Conservation (phyloP, 1,284 basidiomycete genomes). For the Heterobasidion parviporum region DNA sequence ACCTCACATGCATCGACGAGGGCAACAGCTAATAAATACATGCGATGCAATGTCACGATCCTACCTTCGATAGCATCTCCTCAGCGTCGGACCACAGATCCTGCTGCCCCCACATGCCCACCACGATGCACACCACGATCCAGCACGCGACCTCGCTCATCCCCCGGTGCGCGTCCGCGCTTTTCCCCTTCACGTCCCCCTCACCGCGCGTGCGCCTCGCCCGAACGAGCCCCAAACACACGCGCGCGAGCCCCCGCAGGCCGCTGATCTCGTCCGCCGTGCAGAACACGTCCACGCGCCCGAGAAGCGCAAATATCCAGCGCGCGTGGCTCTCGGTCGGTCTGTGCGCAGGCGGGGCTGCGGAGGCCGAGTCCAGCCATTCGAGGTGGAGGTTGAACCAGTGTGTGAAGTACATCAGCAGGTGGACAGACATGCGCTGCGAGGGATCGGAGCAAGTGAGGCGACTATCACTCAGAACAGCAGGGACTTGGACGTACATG, state of each 20-base stretch:
- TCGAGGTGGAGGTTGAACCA: constrained; percentile 63
- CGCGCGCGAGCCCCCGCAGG: constrained; percentile 72
- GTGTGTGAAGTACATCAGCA: constrained; percentile 76
- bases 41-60: not conserved
- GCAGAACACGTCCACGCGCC: constrained; percentile 64
- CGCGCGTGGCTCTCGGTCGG: not conserved
- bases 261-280: constrained; percentile 73
- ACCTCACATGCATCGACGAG: not conserved
- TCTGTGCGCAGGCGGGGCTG: not conserved
- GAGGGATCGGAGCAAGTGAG: not conserved
- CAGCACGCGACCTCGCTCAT: constrained; percentile 67
- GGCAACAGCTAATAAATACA: not conserved
- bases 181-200: not conserved
- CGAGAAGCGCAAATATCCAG: not conserved
- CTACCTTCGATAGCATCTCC: constrained; percentile 11
- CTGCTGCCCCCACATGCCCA: constrained; percentile 76
- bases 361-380: constrained; percentile 9
- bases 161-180: constrained; percentile 6
- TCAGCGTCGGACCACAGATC: constrained; percentile 83
- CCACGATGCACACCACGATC: constrained; percentile 71
- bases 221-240: constrained; percentile 50
- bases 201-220: constrained; percentile 16
- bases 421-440: constrained; percentile 62
- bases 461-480: constrained; percentile 2
- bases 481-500: constrained; percentile 38